Evolutionary conservation across 2,329 filamentous ascomycete species (phyloP), one percentile per base, ranked within the genome.

Genomic region (Verticillium zaregamsianum): DNA sequence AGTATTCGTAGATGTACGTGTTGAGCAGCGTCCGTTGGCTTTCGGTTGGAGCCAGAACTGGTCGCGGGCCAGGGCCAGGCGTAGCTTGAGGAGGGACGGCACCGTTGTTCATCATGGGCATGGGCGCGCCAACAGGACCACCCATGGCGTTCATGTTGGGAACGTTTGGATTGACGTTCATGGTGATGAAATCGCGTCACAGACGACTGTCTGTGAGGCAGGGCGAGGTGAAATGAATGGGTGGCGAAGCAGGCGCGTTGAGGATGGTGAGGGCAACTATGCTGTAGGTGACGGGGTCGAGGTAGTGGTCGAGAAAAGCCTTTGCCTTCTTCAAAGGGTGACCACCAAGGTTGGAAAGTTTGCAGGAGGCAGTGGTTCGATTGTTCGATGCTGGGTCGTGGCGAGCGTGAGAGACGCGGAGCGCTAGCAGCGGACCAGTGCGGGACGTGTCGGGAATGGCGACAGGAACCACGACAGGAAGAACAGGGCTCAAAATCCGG

Each of bases 1-100:
- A 94, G 74, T 95, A 94, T 72, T 95, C 91, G 82, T 94, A 95
- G 67, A 95, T 95, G 74, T 93, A 93, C 23, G 91, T 94, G 78
- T 94, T 93, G 59, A 95, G 83, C 63, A 87, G 78, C 57, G 82
- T 78, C 66, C 84, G 85, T 67, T 79, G 80, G 64, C 72, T 74
- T 57, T 81, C 79, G 66, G 64, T 61, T 17, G 65, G 63, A 54
- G 62, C 58, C 28, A 63, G 58, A 61, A 66, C 64, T 32, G 65
- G 66, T 59, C 65, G 66, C 35, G 62, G 65, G 60, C 40, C 60
- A 33, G 49, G 55, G 58, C 28, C 63, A 52, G 45, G 45, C 3
- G 20, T 68, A 70, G 73, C 67, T 45, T 74, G 74, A 17, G 70
- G 74, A 52, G 67, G 68, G 35, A 72, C 64, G 45, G 69, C 74